These are phyloP conservation scores for Corynespora cassiicola DNA, from an alignment of 2,329 filamentous ascomycete genomes.

Conservation along the genomic window DNA sequence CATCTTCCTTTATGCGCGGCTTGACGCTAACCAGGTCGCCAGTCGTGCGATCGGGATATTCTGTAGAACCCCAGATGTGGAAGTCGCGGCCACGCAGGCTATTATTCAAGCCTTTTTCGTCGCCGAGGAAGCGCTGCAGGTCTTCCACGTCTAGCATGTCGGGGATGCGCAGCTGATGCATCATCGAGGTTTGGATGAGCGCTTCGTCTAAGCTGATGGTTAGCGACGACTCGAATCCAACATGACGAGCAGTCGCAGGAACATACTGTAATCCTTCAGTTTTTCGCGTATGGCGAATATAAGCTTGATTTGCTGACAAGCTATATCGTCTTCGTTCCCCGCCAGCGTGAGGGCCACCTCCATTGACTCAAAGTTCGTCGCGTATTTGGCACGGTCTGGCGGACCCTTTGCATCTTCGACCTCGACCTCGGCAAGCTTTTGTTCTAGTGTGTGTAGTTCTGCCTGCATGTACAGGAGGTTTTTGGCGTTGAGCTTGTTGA, in stretches of 20 bases:
- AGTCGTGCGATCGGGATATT: neutral
- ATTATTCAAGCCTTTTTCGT: neutral
- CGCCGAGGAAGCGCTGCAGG: constrained; percentile 10
- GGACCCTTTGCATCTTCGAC: constrained; percentile 1
- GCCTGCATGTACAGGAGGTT: constrained; percentile 20
- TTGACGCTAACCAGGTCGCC: constrained; percentile 11
- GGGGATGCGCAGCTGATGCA: constrained; percentile 4
- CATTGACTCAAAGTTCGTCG: no score
- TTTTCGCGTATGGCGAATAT: constrained; percentile 13
- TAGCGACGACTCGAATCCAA: no score
- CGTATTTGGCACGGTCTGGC: no score
- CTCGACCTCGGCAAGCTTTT: constrained; percentile 4
- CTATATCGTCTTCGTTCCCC: constrained; percentile 6
- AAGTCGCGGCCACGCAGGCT: constrained; percentile 5
- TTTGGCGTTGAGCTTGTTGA: constrained; percentile 18
- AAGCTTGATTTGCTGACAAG: constrained; percentile 12
- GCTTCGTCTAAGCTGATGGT: constrained; percentile 3
- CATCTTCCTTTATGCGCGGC: constrained; percentile 10
- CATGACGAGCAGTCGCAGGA: no score
- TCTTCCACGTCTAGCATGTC: constrained; percentile 12
- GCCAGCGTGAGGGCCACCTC: no score
- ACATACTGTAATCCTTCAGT: constrained; percentile 21
- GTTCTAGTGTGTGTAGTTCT: constrained; percentile 8
- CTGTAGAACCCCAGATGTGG: constrained; percentile 3
- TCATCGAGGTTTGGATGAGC: constrained; percentile 5